Evolutionary conservation across 1,284 basidiomycete genomes (phyloP), one percentile per base, ranked within the genome.

Genomic region (Fomitopsis pinicola): DNA sequence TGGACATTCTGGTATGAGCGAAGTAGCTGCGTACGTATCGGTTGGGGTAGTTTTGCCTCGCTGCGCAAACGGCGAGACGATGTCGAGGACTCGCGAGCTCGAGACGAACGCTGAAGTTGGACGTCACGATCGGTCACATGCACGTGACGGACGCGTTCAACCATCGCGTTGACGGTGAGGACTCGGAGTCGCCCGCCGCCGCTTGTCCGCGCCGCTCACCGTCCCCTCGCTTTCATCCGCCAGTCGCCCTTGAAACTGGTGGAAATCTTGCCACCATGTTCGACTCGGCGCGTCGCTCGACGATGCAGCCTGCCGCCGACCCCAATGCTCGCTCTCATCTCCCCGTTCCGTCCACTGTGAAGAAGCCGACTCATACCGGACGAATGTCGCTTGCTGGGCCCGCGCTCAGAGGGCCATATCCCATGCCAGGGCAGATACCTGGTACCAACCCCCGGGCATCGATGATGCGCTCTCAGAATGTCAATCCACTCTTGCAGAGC

Each of bases 381-480:
- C 82, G 89, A 52, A 83, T 89, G 82, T 92, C 90, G 40, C 75
- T 91, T 52, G 84, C 86, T 28, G 87, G 89, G 7, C 84, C 85
- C 46, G 82, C 87, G 33, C 71, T 82, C 30, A 84, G 88, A 50
- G 78, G 81, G 17, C 84, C 81, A 42, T 82, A 82, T 68, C 78
- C 78, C 28, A 72, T 80, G 36, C 79, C 78, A 73, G 72, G 61
- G 62, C 72, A 55, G 67, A 67, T 61, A 65, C 78, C 69, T 30
- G 72, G 71, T 3, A 81, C 81, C n/a, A 85, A 87, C 64, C 83
- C 85, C 17, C 77, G 88, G 46, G 86, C 88, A 57, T 87, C 87
- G 1, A 78, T 85, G 66, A 82, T 85, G 73, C 79, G 86, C 42
- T 86, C 88, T 0, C 87, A 88, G 70, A 87, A 84, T 64, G 63